These are phyloP conservation scores for Aspergillus melleus DNA, from an alignment of 2,329 filamentous ascomycete genomes.

Conservation along the genomic window DNA sequence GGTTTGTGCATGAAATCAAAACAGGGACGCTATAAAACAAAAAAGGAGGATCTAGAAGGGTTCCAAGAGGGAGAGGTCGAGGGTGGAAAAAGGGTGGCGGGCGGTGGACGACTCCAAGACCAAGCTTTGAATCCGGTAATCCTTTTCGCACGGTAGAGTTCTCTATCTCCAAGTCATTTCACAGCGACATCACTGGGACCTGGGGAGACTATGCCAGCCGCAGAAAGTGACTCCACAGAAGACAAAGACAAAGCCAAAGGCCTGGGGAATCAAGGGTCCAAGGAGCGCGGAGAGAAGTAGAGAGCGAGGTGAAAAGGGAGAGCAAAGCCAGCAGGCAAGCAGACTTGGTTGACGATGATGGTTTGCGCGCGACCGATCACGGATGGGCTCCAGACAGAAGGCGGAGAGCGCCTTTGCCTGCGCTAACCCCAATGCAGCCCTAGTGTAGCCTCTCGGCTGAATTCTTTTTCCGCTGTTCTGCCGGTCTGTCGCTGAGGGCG, in stretches of 20 bases:
- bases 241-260: neutral
- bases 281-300: conserved; percentile 1
- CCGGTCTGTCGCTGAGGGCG: neutral
- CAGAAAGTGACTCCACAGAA: neutral
- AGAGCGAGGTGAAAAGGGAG: conserved; percentile 1
- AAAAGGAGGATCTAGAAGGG: neutral
- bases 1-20: conserved; percentile 24
- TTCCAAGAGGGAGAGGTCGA: neutral
- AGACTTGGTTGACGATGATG: conserved; percentile 24
- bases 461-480: conserved; percentile 26
- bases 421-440: conserved; percentile 26
- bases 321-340: conserved; percentile 18
- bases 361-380: conserved; percentile 42
- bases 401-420: conserved; percentile 33
- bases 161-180: conserved; percentile 25
- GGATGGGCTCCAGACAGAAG: conserved; percentile 34
- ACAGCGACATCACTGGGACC: conserved; percentile 29
- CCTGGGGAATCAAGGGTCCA: neutral
- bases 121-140: conserved; percentile 17
- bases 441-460: conserved; percentile 22
- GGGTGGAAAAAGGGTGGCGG: conserved; percentile 2
- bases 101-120: conserved; percentile 8
- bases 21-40: neutral
- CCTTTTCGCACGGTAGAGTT: conserved; percentile 25
- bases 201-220: conserved; percentile 10